Evolutionary conservation across 1,284 basidiomycete genomes (phyloP).

Genomic region (Sporisorium graminicola): DNA sequence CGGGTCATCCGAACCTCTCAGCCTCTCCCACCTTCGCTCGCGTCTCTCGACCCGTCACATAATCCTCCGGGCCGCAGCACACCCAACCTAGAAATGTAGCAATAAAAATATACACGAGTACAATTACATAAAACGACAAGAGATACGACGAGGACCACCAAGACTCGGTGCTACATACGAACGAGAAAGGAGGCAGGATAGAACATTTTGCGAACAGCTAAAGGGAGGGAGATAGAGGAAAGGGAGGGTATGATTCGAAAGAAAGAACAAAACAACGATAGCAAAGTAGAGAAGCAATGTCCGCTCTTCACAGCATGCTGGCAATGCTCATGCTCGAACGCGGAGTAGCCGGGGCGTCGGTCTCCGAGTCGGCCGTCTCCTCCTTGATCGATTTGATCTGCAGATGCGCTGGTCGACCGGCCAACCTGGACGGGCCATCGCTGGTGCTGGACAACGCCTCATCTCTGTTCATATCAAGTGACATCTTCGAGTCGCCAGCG

Average conservation of each 20-base stretch:
- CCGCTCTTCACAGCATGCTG: conserved; percentile 28
- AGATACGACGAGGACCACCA: neutral
- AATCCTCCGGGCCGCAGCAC: neutral
- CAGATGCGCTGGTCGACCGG: conserved; percentile 11
- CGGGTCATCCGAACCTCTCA: neutral
- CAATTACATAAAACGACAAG: conserved; percentile 13
- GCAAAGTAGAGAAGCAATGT: neutral
- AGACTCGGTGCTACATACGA: neutral
- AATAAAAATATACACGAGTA: conserved; percentile 4
- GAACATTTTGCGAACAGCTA: neutral
- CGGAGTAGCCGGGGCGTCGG: conserved; percentile 27
- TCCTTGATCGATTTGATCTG: conserved; percentile 29
- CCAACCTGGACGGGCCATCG: neutral
- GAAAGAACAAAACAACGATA: neutral
- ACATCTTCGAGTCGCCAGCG: conserved; percentile 3
- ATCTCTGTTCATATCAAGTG: neutral
- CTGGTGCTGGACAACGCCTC: neutral
- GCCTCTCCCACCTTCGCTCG: neutral
- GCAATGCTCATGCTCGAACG: conserved; percentile 46
- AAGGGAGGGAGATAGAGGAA: neutral
- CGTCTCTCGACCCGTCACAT: neutral
- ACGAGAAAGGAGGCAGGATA: neutral
- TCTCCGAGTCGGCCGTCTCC: conserved; percentile 15
- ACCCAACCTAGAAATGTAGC: neutral
- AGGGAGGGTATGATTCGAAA: conserved; percentile 4